Conservation (phyloP, 306 rosid species). For the Glycine tomentella region DNA sequence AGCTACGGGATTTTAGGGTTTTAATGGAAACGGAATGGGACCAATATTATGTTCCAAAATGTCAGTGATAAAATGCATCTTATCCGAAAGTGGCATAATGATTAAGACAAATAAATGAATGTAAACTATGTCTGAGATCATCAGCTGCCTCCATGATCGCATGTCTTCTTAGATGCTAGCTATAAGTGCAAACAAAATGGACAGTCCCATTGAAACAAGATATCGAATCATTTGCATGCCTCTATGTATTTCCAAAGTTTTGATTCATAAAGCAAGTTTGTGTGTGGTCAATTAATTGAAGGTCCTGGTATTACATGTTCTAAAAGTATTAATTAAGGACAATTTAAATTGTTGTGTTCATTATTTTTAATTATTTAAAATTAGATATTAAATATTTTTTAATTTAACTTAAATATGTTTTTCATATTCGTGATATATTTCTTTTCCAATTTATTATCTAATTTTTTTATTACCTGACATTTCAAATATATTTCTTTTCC, state of each 20-base stretch:
- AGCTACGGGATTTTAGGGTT: background rate
- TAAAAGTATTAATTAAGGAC: too few relatives aligned
- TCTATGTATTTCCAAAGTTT: background rate
- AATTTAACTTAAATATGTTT: too few relatives aligned
- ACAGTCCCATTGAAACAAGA: background rate
- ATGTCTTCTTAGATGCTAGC: slow-evolving; percentile 25
- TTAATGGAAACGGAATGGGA: slow-evolving; percentile 45
- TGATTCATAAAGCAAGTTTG: background rate
- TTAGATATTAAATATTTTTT: too few relatives aligned
- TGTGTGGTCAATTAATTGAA: slow-evolving; percentile 12
- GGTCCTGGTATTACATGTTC: background rate
- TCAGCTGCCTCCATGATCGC: slow-evolving; percentile 23
- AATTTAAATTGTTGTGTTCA: too few relatives aligned
- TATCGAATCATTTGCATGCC: slow-evolving; percentile 1
- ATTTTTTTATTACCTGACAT: too few relatives aligned
- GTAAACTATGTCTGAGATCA: background rate
- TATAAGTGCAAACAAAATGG: slow-evolving; percentile 23
- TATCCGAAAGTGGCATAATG: background rate
- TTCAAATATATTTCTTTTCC: too few relatives aligned
- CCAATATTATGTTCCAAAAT: slow-evolving; percentile 36
- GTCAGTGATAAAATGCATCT: slow-evolving; percentile 32
- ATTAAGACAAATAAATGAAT: slow-evolving; percentile 8
- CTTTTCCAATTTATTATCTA: too few relatives aligned
- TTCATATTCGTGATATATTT: too few relatives aligned
- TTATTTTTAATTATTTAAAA: too few relatives aligned